Conservation (phyloP, 192 early-diverging fungal species). For the Backusella tarrabulga region DNA sequence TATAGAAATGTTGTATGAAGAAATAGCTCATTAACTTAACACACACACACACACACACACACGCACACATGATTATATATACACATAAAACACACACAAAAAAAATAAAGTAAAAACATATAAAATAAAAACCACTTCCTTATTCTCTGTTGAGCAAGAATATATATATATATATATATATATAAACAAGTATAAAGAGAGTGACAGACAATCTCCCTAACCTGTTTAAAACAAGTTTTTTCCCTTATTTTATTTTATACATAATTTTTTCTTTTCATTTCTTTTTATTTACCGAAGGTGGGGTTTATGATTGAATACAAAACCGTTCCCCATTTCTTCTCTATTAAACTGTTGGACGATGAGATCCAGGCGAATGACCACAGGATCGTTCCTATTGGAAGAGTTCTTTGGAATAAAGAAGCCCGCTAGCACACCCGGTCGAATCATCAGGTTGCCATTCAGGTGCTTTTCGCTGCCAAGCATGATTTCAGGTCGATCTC, state of each 20-base stretch:
- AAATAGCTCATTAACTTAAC: slow-evolving; percentile 5
- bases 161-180: not conserved
- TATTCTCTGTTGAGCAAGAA: not conserved
- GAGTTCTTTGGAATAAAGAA: not conserved
- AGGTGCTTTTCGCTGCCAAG: not conserved
- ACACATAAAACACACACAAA: not conserved
- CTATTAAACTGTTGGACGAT: not conserved
- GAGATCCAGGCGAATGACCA: not conserved
- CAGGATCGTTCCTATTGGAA: not conserved
- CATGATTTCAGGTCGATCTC: not conserved
- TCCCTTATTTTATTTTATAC: not conserved
- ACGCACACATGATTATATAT: not conserved
- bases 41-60: not conserved
- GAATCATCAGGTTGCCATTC: not conserved
- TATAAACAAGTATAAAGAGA: slow-evolving; percentile 1
- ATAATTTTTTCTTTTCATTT: not conserved
- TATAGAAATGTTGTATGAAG: slow-evolving; percentile 17
- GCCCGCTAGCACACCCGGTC: not conserved
- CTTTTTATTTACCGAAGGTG: not conserved
- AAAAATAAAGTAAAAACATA: not conserved
- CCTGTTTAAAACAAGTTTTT: slow-evolving; percentile 1
- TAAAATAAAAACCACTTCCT: not conserved
- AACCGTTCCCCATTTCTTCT: not conserved
- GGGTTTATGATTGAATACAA: not conserved
- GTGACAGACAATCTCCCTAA: not conserved